Conservation (phyloP, 352 stramenopile species). For the Aphanomyces stellatus region DNA sequence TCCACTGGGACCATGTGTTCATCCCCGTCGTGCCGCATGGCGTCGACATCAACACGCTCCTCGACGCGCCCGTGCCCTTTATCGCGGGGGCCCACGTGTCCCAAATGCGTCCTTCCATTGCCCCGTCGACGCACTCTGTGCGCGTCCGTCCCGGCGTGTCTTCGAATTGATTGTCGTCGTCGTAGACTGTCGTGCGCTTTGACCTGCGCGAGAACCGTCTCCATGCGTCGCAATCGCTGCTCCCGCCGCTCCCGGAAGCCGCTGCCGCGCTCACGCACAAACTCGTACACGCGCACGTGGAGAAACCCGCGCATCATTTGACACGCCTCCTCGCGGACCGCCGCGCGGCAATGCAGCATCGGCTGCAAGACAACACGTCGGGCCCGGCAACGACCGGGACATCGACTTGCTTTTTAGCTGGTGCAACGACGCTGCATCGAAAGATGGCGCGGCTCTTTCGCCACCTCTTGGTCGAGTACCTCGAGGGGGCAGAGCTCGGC, state of each 20-base stretch:
- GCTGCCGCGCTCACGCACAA: neutral
- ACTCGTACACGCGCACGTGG: neutral
- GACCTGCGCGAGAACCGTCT: constrained; percentile 10
- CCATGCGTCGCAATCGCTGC: neutral
- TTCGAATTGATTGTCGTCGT: too few species aligned
- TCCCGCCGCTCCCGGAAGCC: neutral
- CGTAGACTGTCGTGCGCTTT: neutral
- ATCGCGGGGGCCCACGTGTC: constrained; percentile 32
- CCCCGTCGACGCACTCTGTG: too few species aligned
- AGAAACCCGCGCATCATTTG: neutral
- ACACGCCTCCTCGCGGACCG: constrained; percentile 32
- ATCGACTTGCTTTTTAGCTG: neutral
- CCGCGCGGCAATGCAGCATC: constrained; percentile 39
- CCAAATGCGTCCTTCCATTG: constrained; percentile 32
- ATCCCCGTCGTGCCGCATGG: constrained; percentile 41
- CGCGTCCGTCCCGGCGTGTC: too few species aligned
- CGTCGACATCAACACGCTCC: constrained; percentile 39
- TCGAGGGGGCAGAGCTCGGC: neutral
- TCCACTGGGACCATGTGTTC: constrained; percentile 47
- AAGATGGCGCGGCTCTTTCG: neutral
- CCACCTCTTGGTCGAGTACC: neutral
- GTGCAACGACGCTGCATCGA: neutral
- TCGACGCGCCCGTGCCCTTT: constrained; percentile 46
- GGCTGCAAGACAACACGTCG: neutral
- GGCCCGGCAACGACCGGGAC: too few species aligned